Percentiles rank a stretch among this genome's conserved stretches.
These are phyloP conservation scores for Triangularia setosa DNA, from an alignment of 2,329 filamentous ascomycete genomes.

Conservation along the genomic window DNA sequence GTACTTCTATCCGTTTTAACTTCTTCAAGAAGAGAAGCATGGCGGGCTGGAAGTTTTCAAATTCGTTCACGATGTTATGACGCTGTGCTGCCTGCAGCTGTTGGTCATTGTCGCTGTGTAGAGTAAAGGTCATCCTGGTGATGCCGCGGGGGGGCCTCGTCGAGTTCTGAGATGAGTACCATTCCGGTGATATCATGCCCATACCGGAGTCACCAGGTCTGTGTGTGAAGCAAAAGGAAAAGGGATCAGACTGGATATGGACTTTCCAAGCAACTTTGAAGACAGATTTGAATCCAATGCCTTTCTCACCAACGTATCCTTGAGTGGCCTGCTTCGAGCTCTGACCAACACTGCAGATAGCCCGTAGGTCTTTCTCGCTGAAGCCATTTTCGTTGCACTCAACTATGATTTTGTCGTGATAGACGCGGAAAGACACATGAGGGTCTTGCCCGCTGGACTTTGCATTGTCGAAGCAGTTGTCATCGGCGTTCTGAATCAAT, in stretches of 20 bases:
- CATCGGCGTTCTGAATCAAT: constrained; percentile 52
- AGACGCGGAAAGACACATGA: constrained; percentile 35
- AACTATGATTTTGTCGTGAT: constrained; percentile 37
- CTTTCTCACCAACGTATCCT: constrained; percentile 46
- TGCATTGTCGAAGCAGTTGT: constrained; percentile 26
- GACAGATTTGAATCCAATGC: constrained; percentile 50
- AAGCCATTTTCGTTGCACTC: constrained; percentile 52
- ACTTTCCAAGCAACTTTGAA: constrained; percentile 45
- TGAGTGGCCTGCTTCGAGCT: constrained; percentile 43
- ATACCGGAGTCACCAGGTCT: constrained; percentile 40
- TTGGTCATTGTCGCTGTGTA: constrained; percentile 35
- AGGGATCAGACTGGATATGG: constrained; percentile 41
- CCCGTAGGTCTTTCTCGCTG: constrained; percentile 36
- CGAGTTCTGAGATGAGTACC: constrained; percentile 39
- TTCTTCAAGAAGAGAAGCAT: constrained; percentile 3
- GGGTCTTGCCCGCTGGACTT: constrained; percentile 25
- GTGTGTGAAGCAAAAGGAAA: constrained; percentile 38
- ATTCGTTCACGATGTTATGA: background rate
- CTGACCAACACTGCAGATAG: constrained; percentile 43
- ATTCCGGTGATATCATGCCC: constrained; percentile 47
- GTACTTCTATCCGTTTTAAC: background rate
- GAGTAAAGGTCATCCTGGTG: background rate
- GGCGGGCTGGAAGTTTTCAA: background rate
- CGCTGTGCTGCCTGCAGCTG: constrained; percentile 31
- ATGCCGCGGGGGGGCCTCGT: background rate